phyloP scores from a whole-genome alignment of 148 eudicot genomes.

The Rhododendron ovatum region DNA sequence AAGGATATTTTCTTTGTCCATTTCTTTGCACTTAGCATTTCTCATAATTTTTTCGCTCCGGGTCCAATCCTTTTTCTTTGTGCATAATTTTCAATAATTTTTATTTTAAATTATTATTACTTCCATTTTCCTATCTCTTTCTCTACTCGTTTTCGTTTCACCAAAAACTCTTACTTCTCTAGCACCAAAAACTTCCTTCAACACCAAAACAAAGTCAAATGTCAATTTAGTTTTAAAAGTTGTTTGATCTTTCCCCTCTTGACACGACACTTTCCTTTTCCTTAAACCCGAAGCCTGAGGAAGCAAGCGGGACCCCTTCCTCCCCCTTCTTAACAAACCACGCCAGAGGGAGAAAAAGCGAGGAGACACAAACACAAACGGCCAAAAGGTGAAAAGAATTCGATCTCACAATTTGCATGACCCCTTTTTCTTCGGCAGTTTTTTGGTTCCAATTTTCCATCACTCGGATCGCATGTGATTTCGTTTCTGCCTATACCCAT shows the following conservation, averaged over 20 bases:
- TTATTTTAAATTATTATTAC: too few species aligned
- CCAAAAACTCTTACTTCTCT: too few species aligned
- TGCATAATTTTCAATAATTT: too few species aligned
- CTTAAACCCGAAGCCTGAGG: not conserved
- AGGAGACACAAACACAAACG: constrained; percentile 22
- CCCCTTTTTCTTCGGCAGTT: not conserved
- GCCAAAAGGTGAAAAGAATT: not conserved
- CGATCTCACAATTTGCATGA: not conserved
- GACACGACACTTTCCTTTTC: not conserved
- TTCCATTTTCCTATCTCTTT: too few species aligned
- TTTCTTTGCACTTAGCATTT: too few species aligned
- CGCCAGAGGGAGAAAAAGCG: constrained; percentile 10
- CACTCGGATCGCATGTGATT: not conserved
- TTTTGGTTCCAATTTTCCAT: not conserved
- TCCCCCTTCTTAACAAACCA: not conserved
- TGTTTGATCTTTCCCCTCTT: not conserved
- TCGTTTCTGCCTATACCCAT: not conserved
- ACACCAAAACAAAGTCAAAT: too few species aligned
- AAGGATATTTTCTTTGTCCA: too few species aligned
- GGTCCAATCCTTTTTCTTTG: accelerated
- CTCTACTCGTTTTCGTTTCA: too few species aligned
- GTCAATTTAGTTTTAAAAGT: not conserved
- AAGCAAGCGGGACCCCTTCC: not conserved
- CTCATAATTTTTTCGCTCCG: too few species aligned
- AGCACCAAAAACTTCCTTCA: too few species aligned